Evolutionary conservation across 768 basidiomycete genomes (phyloP).

Genomic region (Boletus insuetus): DNA sequence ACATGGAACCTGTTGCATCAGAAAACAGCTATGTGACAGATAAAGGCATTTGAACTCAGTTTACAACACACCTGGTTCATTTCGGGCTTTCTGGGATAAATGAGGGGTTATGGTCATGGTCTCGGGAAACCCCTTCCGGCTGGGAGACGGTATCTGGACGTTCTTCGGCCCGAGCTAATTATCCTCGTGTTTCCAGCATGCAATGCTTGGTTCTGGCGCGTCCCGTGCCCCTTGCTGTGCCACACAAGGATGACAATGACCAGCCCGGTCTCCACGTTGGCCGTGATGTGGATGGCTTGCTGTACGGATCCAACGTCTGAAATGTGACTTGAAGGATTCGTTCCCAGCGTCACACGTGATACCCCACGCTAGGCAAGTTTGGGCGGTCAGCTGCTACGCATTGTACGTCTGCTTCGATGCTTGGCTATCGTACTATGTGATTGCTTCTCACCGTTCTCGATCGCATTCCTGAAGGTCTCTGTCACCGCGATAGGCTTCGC

Average conservation of each 20-base stretch:
- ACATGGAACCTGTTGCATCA: conserved; percentile 11
- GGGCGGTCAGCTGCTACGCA: no score
- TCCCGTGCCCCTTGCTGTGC: conserved; percentile 10
- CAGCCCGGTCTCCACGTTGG: conserved; percentile 8
- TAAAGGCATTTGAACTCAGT: conserved; percentile 22
- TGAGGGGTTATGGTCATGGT: conserved; percentile 4
- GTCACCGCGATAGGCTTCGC: not conserved
- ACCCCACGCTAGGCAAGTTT: no score
- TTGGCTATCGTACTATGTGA: no score
- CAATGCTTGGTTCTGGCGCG: not conserved
- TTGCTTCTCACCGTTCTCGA: not conserved
- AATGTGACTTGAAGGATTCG: not conserved
- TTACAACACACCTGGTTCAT: conserved; percentile 17
- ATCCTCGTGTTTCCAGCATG: conserved; percentile 32
- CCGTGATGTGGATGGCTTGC: conserved; percentile 4
- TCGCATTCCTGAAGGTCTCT: not conserved
- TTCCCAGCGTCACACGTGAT: not conserved
- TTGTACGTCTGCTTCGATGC: no score
- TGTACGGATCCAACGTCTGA: not conserved
- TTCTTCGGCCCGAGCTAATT: conserved; percentile 16
- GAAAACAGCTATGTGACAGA: conserved; percentile 15
- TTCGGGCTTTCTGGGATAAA: conserved; percentile 27
- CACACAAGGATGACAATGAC: not conserved
- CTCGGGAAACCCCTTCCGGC: conserved; percentile 14
- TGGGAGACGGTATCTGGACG: conserved; percentile 1